Evolutionary conservation across 495 filamentous ascomycete species (phyloP).

Genomic region (Penicillium canescens): DNA sequence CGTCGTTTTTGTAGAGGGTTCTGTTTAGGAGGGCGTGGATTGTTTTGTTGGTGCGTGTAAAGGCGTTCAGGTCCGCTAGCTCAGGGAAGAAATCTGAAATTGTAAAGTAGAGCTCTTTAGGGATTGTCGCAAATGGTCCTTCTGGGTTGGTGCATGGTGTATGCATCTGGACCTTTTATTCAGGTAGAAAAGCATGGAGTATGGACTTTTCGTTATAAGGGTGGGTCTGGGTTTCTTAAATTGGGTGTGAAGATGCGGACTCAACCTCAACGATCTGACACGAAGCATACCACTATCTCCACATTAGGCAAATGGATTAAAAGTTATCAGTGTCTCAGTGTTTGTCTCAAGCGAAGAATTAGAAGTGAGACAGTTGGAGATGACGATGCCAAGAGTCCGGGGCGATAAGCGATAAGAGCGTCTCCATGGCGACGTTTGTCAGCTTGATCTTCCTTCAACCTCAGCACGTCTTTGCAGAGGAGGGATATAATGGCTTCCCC

Average conservation of each 20-base stretch:
- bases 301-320: background rate
- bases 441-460: background rate
- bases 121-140: conserved; percentile 6
- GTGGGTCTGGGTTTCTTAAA: background rate
- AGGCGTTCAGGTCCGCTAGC: conserved; percentile 15
- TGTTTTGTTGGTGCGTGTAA: conserved; percentile 9
- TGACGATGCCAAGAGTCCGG: conserved; percentile 4
- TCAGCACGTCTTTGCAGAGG: background rate
- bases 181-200: background rate
- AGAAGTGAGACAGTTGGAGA: background rate
- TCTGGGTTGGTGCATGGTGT: conserved; percentile 1
- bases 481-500: background rate
- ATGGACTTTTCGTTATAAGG: background rate
- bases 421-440: conserved; percentile 4
- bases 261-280: background rate
- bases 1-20: conserved; percentile 18
- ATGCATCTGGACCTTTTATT: background rate
- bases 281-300: too few relatives aligned
- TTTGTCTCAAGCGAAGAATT: background rate
- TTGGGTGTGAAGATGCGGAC: background rate
- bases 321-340: background rate
- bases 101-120: conserved; percentile 16
- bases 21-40: conserved; percentile 16
- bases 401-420: conserved; percentile 6
- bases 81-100: conserved; percentile 12